Base-by-base conservation (phyloP, 352 stramenopile species). In the Globisporangium recalcitrans region DNA sequence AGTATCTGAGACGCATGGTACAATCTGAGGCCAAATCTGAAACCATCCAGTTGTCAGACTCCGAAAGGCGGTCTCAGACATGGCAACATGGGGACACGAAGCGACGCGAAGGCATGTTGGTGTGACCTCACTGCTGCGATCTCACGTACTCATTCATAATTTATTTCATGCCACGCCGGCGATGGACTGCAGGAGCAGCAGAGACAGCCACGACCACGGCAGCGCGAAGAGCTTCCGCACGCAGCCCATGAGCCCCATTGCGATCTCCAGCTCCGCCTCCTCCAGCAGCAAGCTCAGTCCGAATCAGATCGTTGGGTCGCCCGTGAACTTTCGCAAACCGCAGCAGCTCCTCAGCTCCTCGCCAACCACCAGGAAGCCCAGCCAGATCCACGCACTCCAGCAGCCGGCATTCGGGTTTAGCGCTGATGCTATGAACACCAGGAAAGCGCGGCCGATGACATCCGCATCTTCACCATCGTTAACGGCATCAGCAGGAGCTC, bases 251-350 rank as follows among this genome's bases (percentile, higher is more conserved):
- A 52, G 22, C 27, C 32, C 47, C 21, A 52, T 63, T 10, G 42
- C 56, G 22, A 14, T 21, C 21, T 13, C 31, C 21, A 52, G 36
- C 48, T 32, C 29, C 16, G 9, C 31, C 1, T n/a, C 27, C 21
- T 22, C 57, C 7, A 24, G 6, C 4, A 46, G 19, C 47, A 46
- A 42, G 16, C 1, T 36, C n/a, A 21, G 38, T 46, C 14, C 19
- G 38, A 21, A 46, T 46, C 61, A 67, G 40, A 52, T 67, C 34
- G 44, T 67, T n/a, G 42, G 31, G 19, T 67, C 61, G 10, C 61
- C 53, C 5, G 52, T 67, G 38, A 57, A 58, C 47, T 56, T 67
- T 14, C 52, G 53, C 27, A 67, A 62, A 26, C 42, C 54, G 1
- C 52, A 52, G 24, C 47, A 60, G 13, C 21, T 49, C 14, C 11